These are phyloP conservation scores for Saturnispora quitensis DNA, from an alignment of 805 yeast species.

Conservation along the genomic window DNA sequence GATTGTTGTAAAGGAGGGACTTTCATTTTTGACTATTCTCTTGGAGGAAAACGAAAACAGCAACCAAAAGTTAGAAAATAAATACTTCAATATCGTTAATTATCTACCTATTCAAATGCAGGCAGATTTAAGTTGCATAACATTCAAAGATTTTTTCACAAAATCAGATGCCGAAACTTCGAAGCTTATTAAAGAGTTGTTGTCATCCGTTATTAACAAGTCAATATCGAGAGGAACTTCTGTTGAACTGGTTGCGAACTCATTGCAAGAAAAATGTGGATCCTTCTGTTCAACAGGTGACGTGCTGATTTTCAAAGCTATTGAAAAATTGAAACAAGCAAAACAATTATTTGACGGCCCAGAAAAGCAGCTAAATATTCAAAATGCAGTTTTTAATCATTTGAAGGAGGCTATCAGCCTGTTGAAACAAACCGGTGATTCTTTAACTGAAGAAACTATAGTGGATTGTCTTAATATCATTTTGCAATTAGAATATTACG, in stretches of 20 bases:
- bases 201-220: conserved; percentile 81
- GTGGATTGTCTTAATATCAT: conserved; percentile 74
- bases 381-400: conserved; percentile 32
- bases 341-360: conserved; percentile 59
- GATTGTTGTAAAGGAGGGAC: conserved; percentile 75
- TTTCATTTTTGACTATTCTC: conserved; percentile 77
- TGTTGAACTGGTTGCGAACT: conserved; percentile 79
- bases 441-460: conserved; percentile 68
- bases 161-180: conserved; percentile 48
- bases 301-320: conserved; percentile 86
- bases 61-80: conserved; percentile 9
- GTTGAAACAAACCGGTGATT: conserved; percentile 71
- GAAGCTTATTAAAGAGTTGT: conserved; percentile 71
- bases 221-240: conserved; percentile 88
- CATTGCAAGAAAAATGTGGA: conserved; percentile 87
- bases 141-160: conserved; percentile 70
- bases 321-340: conserved; percentile 84
- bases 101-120: conserved; percentile 64
- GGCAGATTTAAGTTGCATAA: conserved; percentile 52
- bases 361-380: conserved; percentile 57
- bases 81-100: conserved; percentile 57
- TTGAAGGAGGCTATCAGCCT: conserved; percentile 66
- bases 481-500: conserved; percentile 66
- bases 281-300: conserved; percentile 91
- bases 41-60: conserved; percentile 49